A percentile compares a stretch with the other conserved stretches of the same genome.
Evolutionary conservation across 306 rosid genomes (phyloP).

Genomic region (Argentina anserina): DNA sequence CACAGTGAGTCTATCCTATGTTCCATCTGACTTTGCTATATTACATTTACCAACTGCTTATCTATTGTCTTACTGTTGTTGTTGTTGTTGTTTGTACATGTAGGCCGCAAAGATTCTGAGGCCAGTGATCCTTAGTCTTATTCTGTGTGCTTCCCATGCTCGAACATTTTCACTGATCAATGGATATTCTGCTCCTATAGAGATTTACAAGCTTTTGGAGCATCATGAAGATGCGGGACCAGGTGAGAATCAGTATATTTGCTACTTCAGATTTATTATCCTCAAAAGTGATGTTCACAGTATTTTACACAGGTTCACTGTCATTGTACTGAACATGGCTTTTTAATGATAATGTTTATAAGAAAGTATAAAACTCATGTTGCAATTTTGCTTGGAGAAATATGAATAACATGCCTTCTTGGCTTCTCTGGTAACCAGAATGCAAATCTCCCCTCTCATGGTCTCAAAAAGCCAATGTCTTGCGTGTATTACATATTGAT

Average conservation of each 20-base stretch:
- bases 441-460: not conserved
- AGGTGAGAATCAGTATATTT: slow-evolving; percentile 41
- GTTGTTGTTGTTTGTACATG: slow-evolving; percentile 22
- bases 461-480: not conserved
- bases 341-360: not conserved
- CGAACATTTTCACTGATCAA: slow-evolving; percentile 89
- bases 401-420: not conserved
- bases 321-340: not conserved
- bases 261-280: not conserved
- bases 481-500: not conserved
- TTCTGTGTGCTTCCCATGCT: slow-evolving; percentile 81
- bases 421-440: not conserved
- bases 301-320: too few relatives aligned
- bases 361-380: not conserved
- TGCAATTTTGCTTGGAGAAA: not conserved
- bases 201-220: slow-evolving; percentile 81
- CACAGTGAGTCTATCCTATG: slow-evolving; percentile 40
- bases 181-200: slow-evolving; percentile 93
- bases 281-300: slow-evolving; percentile 8
- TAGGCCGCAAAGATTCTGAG: slow-evolving; percentile 76
- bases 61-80: slow-evolving; percentile 14
- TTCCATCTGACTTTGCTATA: not conserved
- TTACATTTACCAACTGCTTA: not conserved
- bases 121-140: slow-evolving; percentile 74
- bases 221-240: slow-evolving; percentile 66